Base-by-base conservation (phyloP, 495 filamentous ascomycete species). In the Sporormia fimetaria region DNA sequence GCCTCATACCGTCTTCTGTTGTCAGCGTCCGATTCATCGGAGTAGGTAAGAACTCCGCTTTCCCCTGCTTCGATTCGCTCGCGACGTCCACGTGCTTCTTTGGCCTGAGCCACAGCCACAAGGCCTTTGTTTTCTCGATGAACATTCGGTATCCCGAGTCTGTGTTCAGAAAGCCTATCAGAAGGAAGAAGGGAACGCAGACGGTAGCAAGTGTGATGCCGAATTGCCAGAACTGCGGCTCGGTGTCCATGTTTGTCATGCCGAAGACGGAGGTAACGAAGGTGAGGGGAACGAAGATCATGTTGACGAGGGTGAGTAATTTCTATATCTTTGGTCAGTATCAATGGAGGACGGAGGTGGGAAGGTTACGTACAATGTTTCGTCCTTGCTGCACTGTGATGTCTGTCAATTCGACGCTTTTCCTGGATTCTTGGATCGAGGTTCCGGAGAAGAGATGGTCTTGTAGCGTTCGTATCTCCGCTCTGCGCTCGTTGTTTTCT, bases 281-380 rank as follows among this genome's bases (percentile, higher is more conserved):
- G 1, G 63, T 66, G 10, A 67, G 48, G 3, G 65, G 64, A 11
- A 71, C 46, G 48, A 68, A 69, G 54, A 71, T 63, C 1, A 70
- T 61, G 20, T 56, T 63, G 18, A 70, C 63, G n/a, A 69, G 53
- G 0, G 66, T 71, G 14, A 70, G 55, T 7, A 70, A 41, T 21
- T 25, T 11, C 21, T 11, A n/a, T n/a, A n/a, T n/a, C n/a, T n/a
- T n/a, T n/a, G n/a, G n/a, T n/a, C n/a, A n/a, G n/a, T n/a, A n/a
- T n/a, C n/a, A n/a, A n/a, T n/a, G n/a, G n/a, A n/a, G n/a, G n/a
- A n/a, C n/a, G n/a, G n/a, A n/a, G n/a, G n/a, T n/a, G n/a, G n/a
- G n/a, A n/a, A n/a, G n/a, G n/a, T n/a, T n/a, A n/a, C n/a, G n/a
- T n/a, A n/a, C n/a, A 25, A 71, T 67, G 42, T 69, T 68, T 20